Conservation (phyloP, 495 filamentous ascomycete species). For the Neurospora sp. region DNA sequence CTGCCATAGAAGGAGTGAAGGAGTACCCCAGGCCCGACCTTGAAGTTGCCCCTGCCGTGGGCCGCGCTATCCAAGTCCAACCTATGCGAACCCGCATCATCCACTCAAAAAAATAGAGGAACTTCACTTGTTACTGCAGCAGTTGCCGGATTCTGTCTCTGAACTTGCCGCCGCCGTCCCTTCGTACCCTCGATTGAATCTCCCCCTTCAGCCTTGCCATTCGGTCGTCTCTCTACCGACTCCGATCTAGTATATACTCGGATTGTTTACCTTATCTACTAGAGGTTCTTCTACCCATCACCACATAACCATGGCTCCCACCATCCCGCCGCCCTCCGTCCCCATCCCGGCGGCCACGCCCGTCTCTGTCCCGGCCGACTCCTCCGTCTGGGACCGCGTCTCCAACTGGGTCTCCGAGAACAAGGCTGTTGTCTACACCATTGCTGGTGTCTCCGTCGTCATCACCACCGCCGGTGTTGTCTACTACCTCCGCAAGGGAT, state of each 20-base stretch:
- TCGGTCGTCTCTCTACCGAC: conserved; percentile 8
- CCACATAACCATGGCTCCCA: conserved; percentile 28
- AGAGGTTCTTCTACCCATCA: neutral
- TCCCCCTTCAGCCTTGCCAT: neutral
- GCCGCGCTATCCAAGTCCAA: neutral
- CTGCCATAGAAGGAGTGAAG: neutral
- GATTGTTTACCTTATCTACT: neutral
- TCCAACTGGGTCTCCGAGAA: conserved; percentile 91
- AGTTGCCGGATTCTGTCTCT: neutral
- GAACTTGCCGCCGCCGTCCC: neutral
- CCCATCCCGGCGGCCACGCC: conserved; percentile 28
- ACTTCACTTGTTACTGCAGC: neutral
- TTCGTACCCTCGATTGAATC: neutral
- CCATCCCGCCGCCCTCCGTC: conserved; percentile 29
- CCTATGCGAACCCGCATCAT: neutral
- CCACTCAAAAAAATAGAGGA: neutral
- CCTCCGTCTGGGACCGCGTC: conserved; percentile 79
- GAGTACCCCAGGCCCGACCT: neutral
- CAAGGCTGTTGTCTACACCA: conserved; percentile 89
- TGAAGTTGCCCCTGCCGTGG: neutral
- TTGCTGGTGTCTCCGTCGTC: conserved; percentile 86
- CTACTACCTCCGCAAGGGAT: conserved; percentile 63
- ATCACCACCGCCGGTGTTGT: conserved; percentile 81
- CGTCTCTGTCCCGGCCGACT: conserved; percentile 32
- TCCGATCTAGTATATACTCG: neutral